Conservation (phyloP, 2,329 filamentous ascomycete genomes). For the Ciborinia camelliae region DNA sequence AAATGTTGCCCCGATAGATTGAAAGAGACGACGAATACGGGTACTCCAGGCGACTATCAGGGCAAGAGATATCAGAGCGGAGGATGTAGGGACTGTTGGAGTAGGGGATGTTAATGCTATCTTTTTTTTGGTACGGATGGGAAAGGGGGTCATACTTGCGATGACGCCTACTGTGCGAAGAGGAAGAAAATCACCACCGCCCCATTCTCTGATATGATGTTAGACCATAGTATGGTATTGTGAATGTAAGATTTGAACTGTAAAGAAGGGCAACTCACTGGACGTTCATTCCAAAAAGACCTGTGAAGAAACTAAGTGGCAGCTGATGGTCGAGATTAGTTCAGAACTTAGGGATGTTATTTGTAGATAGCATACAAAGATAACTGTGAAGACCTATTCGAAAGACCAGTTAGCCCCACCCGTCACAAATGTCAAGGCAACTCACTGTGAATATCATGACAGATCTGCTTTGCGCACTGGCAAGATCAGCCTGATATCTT, state of each 20-base stretch:
- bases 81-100: neutral
- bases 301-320: neutral
- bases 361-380: neutral
- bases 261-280: neutral
- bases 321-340: neutral
- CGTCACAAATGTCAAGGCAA: neutral
- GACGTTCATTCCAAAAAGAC: slow-evolving; percentile 4
- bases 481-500: slow-evolving; percentile 1
- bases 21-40: neutral
- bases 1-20: neutral
- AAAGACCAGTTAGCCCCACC: neutral
- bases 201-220: neutral
- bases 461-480: neutral
- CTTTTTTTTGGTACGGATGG: neutral
- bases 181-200: neutral
- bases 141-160: neutral
- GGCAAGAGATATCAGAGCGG: neutral
- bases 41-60: neutral
- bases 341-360: neutral
- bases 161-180: neutral
- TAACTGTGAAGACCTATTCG: neutral
- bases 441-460: neutral
- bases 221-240: neutral
- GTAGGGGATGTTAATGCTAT: neutral
- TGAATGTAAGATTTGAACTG: neutral